Base-by-base conservation (phyloP, 768 basidiomycete genomes). In the Ramaria rubella region DNA sequence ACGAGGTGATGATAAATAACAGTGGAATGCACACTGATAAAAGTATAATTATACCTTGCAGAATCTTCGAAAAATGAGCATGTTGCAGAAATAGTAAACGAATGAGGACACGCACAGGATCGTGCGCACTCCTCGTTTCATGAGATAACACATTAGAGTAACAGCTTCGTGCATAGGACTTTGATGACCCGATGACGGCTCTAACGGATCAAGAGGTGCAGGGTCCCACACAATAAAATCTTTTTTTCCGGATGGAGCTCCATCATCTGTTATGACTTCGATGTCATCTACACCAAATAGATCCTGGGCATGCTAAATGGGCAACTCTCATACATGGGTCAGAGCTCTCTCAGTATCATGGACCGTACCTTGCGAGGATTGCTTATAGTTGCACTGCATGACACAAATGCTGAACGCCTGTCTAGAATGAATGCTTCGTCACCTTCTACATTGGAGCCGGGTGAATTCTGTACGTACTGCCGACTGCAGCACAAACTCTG, bases 311-410 rank as follows among this genome's bases (percentile, higher is more conserved):
- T 93, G 87, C 53, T 78, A 52, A 21, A 40, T 11, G 5, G 2
- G 26, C 21, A 5, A n/a, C 2, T 52, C 2, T 26, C 1, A 50
- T 15, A 26, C 19, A 31, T 27, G 33, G 5, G 9, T 2, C 26
- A n/a, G 21, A 11, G 36, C 12, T 12, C 15, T 42, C 40, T n/a
- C n/a, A 48, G 23, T 21, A 30, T 50, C 21, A 30, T n/a, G 21
- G 8, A 30, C 31, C 36, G 6, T 31, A 65, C 66, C 52, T 64
- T 69, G 34, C 71, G 69, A 5, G 92, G 90, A 59, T 90, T 86
- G 5, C 83, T 74, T 43, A 95, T 85, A 0, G 92, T 95, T 33
- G 92, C 92, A 59, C 88, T 92, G 65, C 92, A 94, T 12, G 90
- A 92, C 5, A 94, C 80, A 64, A 90, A 92, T 17, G 73, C 77